A percentile compares a stretch with the other conserved stretches of the same genome.
Conservation (phyloP, 257 asterid species). For the Primulina tabacum region DNA sequence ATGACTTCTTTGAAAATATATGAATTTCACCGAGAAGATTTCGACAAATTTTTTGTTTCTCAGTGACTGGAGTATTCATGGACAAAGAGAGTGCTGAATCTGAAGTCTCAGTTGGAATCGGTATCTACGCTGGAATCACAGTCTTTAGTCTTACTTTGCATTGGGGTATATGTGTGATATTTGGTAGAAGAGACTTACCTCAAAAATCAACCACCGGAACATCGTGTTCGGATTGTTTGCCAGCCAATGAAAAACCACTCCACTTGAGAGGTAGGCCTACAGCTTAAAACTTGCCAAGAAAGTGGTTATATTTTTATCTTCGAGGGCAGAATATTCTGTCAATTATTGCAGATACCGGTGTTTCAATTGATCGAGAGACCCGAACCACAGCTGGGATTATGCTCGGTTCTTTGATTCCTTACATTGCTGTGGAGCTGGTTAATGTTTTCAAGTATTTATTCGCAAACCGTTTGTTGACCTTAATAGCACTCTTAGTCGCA, state of each 20-base stretch:
- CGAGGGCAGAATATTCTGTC: neutral
- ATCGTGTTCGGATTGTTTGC: slow-evolving; percentile 22
- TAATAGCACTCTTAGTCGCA: slow-evolving; percentile 40
- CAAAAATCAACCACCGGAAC: slow-evolving; percentile 13
- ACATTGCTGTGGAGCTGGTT: slow-evolving; percentile 38
- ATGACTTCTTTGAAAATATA: no score
- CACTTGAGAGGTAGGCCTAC: slow-evolving; percentile 24
- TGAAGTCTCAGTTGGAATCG: slow-evolving; percentile 43
- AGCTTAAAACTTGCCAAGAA: neutral
- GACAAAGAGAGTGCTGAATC: slow-evolving; percentile 40
- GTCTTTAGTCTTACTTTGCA: slow-evolving; percentile 46
- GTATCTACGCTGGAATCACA: slow-evolving; percentile 45
- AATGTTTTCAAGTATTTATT: slow-evolving; percentile 22
- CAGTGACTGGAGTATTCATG: slow-evolving; percentile 45
- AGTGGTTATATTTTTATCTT: neutral
- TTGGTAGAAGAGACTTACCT: slow-evolving; percentile 32
- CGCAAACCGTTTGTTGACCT: slow-evolving; percentile 30
- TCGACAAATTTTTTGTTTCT: neutral
- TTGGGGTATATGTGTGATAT: slow-evolving; percentile 47
- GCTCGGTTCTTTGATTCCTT: slow-evolving; percentile 53
- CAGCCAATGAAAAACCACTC: slow-evolving; percentile 24
- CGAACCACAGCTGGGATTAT: slow-evolving; percentile 43
- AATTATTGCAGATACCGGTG: slow-evolving; percentile 36
- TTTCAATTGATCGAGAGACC: slow-evolving; percentile 37
- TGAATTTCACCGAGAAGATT: neutral